Base-by-base conservation (phyloP, 2,329 filamentous ascomycete genomes). In the Botrytis cinerea region DNA sequence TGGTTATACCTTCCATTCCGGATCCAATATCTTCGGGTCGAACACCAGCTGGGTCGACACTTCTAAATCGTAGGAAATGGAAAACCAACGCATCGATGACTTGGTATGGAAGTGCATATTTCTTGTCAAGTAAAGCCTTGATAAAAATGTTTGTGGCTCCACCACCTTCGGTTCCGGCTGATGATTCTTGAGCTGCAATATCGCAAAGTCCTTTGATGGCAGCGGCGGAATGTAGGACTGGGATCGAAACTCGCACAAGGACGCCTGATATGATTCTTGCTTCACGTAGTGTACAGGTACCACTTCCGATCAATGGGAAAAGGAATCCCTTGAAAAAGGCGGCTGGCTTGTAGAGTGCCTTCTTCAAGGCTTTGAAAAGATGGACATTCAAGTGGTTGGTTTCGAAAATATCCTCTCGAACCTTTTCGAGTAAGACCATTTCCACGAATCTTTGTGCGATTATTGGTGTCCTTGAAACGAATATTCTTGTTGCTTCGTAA, bases 271-370 rank as follows among this genome's bases (percentile, higher is more conserved):
- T 89, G 77, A 99, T 98, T 78, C 94, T 91, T 8, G 96, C 96
- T 83, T 99, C 96, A 69, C 95, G 90, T 69, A 98, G 84, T 0
- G 95, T 97, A 84, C 95, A 98, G n/a, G 91, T 94, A 43, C 94
- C 93, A 69, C 91, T 92, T 14, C 89, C 89, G 16, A 97, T 91
- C 28, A 99, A 88, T 0, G 96, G 96, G 81, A 98, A 98, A 25
- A 99, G 86, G 78, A 99, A 90, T 6, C 95, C 96, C 82, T 98
- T 97, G 88, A 99, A 99, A 84, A 97, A 99, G 28, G 95, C 94
- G 0, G 93, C 92, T 10, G 96, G 96, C 82, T 97, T 97, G 86
- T 97, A 98, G 22, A 98, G 87, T 12, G 90, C 90, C 82, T 97
- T 97, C 84, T 98, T 98, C 73, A 99, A 86, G 0, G 94, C 89